phyloP scores from a whole-genome alignment of 2,329 filamentous ascomycete genomes.

The Lasiodiplodia gonubiensis region DNA sequence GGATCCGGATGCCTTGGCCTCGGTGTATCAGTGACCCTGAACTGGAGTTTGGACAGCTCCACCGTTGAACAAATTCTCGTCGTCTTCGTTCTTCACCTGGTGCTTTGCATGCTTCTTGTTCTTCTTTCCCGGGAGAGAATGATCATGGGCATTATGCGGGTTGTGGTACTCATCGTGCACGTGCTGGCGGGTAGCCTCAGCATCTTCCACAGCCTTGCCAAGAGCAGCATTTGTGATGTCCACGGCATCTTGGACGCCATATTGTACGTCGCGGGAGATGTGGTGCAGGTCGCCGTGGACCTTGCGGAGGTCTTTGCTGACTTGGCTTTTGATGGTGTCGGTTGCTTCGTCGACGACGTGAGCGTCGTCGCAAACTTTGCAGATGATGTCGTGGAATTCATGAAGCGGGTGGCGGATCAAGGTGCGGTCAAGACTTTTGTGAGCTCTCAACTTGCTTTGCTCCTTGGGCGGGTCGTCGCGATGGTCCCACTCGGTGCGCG shows the following conservation, averaged over 20 bases:
- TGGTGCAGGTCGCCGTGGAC: neutral
- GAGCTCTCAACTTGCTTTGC: neutral
- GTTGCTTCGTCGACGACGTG: neutral
- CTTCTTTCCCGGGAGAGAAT: neutral
- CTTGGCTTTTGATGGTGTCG: neutral
- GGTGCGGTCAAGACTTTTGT: too few species aligned
- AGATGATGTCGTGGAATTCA: neutral
- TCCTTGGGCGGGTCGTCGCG: neutral
- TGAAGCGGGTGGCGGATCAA: neutral
- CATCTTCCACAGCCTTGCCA: neutral
- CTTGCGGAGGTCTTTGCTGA: neutral
- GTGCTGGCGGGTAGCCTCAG: neutral
- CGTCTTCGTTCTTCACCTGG: too few species aligned
- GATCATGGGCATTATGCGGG: neutral
- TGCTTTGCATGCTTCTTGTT: neutral
- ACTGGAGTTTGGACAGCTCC: too few species aligned
- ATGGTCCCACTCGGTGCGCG: neutral
- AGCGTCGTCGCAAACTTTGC: neutral
- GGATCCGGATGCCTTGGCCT: too few species aligned
- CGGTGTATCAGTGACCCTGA: too few species aligned
- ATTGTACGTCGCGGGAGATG: neutral
- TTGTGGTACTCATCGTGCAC: neutral
- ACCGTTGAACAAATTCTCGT: too few species aligned
- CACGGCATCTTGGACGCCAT: neutral
- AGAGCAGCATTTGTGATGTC: neutral